phyloP scores from a whole-genome alignment of 116 monocot genomes.

The Phalaenopsis hybrid region DNA sequence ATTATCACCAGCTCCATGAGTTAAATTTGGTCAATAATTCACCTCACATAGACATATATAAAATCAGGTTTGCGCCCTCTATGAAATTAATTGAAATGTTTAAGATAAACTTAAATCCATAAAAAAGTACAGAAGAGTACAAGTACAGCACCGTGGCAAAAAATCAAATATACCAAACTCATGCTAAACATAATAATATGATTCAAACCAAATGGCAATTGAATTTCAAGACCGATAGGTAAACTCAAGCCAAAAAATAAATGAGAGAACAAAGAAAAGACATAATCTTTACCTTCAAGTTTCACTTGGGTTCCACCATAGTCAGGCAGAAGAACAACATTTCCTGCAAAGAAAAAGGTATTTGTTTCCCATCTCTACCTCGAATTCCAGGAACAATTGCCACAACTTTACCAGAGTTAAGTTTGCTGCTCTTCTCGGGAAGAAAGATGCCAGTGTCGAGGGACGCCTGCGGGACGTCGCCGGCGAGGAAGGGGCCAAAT shows the following conservation, averaged over 20 bases:
- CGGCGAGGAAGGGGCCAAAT: too few relatives aligned
- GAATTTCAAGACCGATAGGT: neutral
- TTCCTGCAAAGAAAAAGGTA: slow-evolving; percentile 24
- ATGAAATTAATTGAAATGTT: too few relatives aligned
- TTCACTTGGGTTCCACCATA: slow-evolving; percentile 32
- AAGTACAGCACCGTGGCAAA: neutral
- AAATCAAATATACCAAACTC: neutral
- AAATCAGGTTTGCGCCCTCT: too few relatives aligned
- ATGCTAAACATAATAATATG: neutral
- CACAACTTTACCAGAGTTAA: slow-evolving; percentile 28
- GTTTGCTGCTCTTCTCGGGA: slow-evolving; percentile 24
- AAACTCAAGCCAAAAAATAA: neutral
- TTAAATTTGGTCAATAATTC: neutral
- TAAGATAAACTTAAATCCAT: neutral
- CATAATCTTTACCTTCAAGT: slow-evolving; percentile 23
- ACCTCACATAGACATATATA: too few relatives aligned
- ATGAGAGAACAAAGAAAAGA: neutral
- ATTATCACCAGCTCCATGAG: neutral
- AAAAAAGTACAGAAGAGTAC: neutral
- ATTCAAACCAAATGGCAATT: neutral
- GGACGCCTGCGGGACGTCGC: too few relatives aligned
- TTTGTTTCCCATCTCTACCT: slow-evolving; percentile 17
- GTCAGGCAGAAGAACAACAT: slow-evolving; percentile 25
- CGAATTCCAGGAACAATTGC: slow-evolving; percentile 24
- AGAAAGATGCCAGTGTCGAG: slow-evolving; percentile 12